Percentiles rank a stretch among this genome's conserved stretches.
These are phyloP conservation scores for Pholiota conissans DNA, from an alignment of 768 basidiomycete species.

Conservation along the genomic window DNA sequence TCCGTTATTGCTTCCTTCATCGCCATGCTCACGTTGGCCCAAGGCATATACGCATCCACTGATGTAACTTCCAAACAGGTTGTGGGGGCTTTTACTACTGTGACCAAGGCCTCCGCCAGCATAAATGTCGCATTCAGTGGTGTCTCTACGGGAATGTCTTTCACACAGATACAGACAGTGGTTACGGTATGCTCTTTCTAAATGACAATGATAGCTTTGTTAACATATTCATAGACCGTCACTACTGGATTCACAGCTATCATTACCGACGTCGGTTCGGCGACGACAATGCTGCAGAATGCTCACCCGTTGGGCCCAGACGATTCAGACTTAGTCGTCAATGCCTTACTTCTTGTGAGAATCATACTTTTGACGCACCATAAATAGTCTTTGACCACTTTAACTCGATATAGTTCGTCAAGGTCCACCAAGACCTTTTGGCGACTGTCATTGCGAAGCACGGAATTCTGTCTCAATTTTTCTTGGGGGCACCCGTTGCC, in stretches of 20 bases:
- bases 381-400: too few species aligned
- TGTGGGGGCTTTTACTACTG: not conserved
- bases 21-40: not conserved
- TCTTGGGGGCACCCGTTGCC: slow-evolving; percentile 6
- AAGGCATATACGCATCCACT: not conserved
- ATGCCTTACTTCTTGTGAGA: not conserved
- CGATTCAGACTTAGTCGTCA: not conserved
- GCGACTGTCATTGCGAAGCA: slow-evolving; percentile 15
- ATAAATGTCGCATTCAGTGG: not conserved
- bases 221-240: not conserved
- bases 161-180: not conserved
- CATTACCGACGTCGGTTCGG: not conserved
- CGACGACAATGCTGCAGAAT: not conserved
- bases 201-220: not conserved
- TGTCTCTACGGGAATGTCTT: not conserved
- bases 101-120: not conserved
- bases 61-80: not conserved
- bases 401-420: slow-evolving; percentile 6
- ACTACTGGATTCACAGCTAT: not conserved
- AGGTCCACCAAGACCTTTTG: slow-evolving; percentile 9
- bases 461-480: slow-evolving; percentile 13
- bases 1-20: not conserved
- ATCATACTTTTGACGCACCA: too few species aligned
- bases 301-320: not conserved
- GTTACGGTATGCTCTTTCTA: not conserved